Conservation (phyloP, 345 rosid genomes). For the Mangifera indica region DNA sequence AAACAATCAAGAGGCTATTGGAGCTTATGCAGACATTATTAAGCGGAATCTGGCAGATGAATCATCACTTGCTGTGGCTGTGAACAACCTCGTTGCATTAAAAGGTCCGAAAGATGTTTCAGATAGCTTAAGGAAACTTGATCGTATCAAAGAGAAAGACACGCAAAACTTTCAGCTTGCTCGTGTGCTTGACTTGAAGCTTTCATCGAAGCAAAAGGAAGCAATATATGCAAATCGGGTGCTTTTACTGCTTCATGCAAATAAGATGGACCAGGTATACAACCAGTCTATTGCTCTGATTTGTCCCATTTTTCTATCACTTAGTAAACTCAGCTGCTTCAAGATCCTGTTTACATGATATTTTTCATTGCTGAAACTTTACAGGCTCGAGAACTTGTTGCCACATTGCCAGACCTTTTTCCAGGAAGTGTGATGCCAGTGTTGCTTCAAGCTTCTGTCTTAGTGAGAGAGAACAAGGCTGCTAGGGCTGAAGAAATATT, state of each 20-base stretch:
- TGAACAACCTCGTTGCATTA: conserved; percentile 71
- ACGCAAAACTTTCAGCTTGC: conserved; percentile 61
- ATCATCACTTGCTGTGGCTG: conserved; percentile 79
- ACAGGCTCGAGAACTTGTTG: conserved; percentile 89
- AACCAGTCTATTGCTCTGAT: conserved; percentile 16
- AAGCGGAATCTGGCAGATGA: conserved; percentile 76
- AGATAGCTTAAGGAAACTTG: conserved; percentile 83
- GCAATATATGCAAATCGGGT: conserved; percentile 76
- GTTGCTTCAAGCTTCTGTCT: conserved; percentile 86
- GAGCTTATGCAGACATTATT: conserved; percentile 58
- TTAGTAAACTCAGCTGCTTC: conserved; percentile 1
- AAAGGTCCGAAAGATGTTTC: conserved; percentile 82
- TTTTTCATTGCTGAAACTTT: conserved; percentile 18
- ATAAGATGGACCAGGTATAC: conserved; percentile 89
- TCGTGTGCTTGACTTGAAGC: conserved; percentile 64
- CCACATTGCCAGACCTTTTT: conserved; percentile 57
- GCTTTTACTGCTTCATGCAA: conserved; percentile 88
- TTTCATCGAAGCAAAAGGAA: conserved; percentile 71
- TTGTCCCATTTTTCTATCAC: not conserved
- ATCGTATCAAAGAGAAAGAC: conserved; percentile 71
- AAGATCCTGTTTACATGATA: not conserved
- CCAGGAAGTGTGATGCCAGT: conserved; percentile 60
- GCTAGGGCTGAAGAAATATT: conserved; percentile 80
- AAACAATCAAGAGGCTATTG: conserved; percentile 55
- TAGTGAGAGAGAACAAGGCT: conserved; percentile 86